Evolutionary conservation across 208 protist genomes (phyloP).

Genomic region (Phytomonas sp.): DNA sequence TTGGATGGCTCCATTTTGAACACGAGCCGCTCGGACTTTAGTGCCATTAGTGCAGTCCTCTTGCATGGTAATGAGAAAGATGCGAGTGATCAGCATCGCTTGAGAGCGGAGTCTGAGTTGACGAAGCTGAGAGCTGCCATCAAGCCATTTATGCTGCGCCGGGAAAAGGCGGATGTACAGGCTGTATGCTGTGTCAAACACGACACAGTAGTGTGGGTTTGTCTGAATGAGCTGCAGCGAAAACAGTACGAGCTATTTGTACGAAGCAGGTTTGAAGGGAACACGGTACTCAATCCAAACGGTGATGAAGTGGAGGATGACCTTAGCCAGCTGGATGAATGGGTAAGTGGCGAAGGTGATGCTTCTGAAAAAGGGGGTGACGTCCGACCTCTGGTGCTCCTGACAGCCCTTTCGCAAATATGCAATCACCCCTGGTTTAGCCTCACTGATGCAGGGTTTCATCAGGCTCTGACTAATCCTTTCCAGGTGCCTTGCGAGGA

Average conservation of each 20-base stretch:
- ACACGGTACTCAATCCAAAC: neutral
- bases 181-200: slow-evolving; percentile 28
- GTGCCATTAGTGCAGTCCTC: slow-evolving; percentile 31
- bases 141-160: slow-evolving; percentile 65
- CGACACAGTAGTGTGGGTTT: slow-evolving; percentile 76
- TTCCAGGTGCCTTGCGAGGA: slow-evolving; percentile 22
- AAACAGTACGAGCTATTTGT: slow-evolving; percentile 58
- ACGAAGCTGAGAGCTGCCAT: slow-evolving; percentile 44
- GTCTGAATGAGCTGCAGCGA: slow-evolving; percentile 43
- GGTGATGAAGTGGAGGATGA: slow-evolving; percentile 7
- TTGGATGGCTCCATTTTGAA: slow-evolving; percentile 59
- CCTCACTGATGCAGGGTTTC: slow-evolving; percentile 40
- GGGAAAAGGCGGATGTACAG: slow-evolving; percentile 54
- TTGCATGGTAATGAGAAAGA: slow-evolving; percentile 74
- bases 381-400: slow-evolving; percentile 43
- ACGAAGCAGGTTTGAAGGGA: slow-evolving; percentile 15
- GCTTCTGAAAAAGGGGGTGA: neutral
- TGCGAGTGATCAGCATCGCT: slow-evolving; percentile 31
- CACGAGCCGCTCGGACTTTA: slow-evolving; percentile 28
- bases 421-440: slow-evolving; percentile 80
- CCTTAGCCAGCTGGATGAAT: neutral
- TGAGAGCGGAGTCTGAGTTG: slow-evolving; percentile 30
- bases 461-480: slow-evolving; percentile 25
- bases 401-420: slow-evolving; percentile 56
- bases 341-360: neutral